A percentile compares a stretch with the other conserved stretches of the same genome.
Evolutionary conservation across 257 asterid genomes (phyloP).

Genomic region (Prunella vulgaris): DNA sequence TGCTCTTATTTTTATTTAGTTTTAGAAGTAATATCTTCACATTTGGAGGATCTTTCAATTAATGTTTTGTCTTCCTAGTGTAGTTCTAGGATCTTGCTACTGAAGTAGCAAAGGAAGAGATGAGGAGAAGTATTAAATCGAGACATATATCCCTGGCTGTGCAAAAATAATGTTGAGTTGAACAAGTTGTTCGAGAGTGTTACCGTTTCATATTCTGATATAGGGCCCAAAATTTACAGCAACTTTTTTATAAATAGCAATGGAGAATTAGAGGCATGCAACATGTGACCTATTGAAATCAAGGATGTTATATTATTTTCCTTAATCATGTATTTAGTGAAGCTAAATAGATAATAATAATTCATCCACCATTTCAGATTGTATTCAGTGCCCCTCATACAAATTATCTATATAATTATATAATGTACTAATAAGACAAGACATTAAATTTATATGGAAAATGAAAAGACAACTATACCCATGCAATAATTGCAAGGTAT

Average conservation of each 20-base stretch:
- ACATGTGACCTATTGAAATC: constrained; percentile 21
- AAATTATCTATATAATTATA: too few species aligned
- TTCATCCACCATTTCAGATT: background rate
- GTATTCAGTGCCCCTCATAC: background rate
- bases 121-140: constrained; percentile 29
- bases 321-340: background rate
- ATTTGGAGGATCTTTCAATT: background rate
- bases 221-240: constrained; percentile 29
- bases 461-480: too few species aligned
- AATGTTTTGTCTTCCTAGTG: background rate
- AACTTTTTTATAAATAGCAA: constrained; percentile 17
- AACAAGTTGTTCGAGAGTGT: constrained; percentile 24
- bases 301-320: background rate
- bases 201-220: constrained; percentile 31
- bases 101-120: constrained; percentile 1
- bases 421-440: too few species aligned
- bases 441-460: too few species aligned
- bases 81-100: constrained; percentile 39
- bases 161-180: constrained; percentile 34
- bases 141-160: constrained; percentile 33
- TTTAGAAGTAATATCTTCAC: background rate
- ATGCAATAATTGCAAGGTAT: too few species aligned
- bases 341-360: background rate
- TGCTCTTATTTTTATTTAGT: background rate
- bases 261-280: background rate